Evolutionary conservation across 495 filamentous ascomycete species (phyloP).

Genomic region (Sabuloglossum arenarium): DNA sequence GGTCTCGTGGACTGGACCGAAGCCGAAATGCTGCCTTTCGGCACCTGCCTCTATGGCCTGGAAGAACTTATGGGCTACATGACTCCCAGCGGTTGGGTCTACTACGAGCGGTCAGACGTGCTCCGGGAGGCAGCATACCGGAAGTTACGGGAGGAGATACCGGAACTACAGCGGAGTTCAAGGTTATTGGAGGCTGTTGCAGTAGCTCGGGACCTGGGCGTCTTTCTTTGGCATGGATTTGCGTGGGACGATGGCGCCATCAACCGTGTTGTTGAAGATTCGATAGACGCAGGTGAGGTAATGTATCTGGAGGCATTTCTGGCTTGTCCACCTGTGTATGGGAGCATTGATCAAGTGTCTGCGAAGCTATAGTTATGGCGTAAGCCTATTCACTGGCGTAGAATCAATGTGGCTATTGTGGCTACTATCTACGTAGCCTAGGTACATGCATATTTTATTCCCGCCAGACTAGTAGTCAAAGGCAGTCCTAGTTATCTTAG

Average conservation of each 20-base stretch:
- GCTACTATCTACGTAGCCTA: too few species aligned
- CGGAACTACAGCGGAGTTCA: conserved; percentile 13
- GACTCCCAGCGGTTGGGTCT: conserved; percentile 15
- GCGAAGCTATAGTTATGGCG: not conserved
- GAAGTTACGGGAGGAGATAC: conserved; percentile 17
- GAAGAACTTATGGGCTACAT: conserved; percentile 30
- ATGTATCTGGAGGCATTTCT: conserved; percentile 17
- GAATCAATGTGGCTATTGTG: too few species aligned
- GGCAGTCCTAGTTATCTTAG: too few species aligned
- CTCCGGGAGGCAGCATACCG: conserved; percentile 28
- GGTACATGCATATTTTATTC: not conserved
- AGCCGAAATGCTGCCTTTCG: conserved; percentile 33
- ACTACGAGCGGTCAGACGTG: conserved; percentile 19
- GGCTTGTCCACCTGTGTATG: not conserved
- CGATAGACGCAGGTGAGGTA: conserved; percentile 26
- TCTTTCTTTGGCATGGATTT: conserved; percentile 37
- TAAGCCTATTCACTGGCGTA: not conserved
- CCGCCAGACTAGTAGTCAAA: not conserved
- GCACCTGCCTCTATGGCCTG: conserved; percentile 31
- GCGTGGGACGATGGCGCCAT: conserved; percentile 34
- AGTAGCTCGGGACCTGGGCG: conserved; percentile 26
- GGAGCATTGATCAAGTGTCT: not conserved
- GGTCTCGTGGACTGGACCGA: conserved; percentile 29
- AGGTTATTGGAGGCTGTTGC: conserved; percentile 15
- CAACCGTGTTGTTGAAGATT: conserved; percentile 28